Percentiles rank a stretch among this genome's conserved stretches.
phyloP scores from a whole-genome alignment of 495 filamentous ascomycete species.

The Neurospora terricola region DNA sequence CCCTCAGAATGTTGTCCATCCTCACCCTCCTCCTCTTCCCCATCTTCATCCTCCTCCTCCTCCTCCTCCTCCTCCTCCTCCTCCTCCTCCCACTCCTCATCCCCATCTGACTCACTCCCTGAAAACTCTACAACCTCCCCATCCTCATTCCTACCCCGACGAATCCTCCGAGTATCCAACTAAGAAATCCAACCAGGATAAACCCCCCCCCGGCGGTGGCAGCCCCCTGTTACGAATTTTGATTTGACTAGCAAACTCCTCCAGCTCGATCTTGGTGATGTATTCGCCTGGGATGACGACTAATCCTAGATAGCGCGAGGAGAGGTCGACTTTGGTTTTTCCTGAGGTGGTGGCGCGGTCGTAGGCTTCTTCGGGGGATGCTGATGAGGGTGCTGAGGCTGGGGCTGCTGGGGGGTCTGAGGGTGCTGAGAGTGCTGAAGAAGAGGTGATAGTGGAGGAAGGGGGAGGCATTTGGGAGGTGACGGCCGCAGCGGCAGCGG shows the following conservation, averaged over 20 bases:
- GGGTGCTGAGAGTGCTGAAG: neutral
- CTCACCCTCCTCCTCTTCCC: too few relatives aligned
- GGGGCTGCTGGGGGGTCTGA: too few relatives aligned
- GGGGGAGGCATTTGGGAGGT: conserved; percentile 20
- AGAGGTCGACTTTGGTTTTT: conserved; percentile 58
- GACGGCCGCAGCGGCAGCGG: neutral
- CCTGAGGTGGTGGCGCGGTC: neutral
- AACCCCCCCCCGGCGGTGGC: too few relatives aligned
- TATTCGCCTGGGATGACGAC: conserved; percentile 83
- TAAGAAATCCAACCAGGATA: neutral
- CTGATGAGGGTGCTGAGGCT: neutral
- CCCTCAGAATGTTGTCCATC: too few relatives aligned
- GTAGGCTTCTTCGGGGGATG: conserved; percentile 25
- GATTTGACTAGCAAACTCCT: conserved; percentile 52
- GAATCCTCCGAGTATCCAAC: neutral
- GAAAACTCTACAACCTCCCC: neutral
- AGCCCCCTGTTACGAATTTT: neutral
- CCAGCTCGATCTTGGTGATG: conserved; percentile 80
- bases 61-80: neutral
- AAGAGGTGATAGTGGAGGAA: conserved; percentile 3
- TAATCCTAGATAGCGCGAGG: conserved; percentile 74
- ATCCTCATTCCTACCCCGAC: neutral
- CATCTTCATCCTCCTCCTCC: neutral
- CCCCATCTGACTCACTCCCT: neutral
- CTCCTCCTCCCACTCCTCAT: neutral